Evolutionary conservation across 768 basidiomycete genomes (phyloP), one percentile per base, ranked within the genome.

Genomic region (Hirschioporus abietinus): DNA sequence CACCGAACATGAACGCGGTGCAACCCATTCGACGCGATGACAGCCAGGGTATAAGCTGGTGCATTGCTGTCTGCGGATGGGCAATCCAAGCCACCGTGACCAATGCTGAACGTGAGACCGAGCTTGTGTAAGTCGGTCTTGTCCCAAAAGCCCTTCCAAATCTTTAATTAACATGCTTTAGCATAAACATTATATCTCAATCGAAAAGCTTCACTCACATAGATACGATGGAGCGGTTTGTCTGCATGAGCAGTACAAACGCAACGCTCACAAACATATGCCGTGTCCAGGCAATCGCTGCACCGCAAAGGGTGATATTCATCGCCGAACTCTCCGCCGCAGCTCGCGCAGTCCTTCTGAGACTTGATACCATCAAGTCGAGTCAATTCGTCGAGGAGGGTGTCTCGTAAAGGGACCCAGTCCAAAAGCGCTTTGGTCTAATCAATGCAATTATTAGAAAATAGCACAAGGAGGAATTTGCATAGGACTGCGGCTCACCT

Each of bases 1-100:
- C 71, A 77, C 42, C 76, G 73, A 0, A 79, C 30, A 0, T 36
- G 65, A 15, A 78, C 72, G 1, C 66, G 64, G 36, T 78, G 76
- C 23, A 78, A 66, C 1, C 71, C 67, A 42, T 74, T 64, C 18
- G 36, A 12, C 58, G 73, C 66, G 24, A 78, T 69, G 5, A 79
- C 63, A 25, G 2, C 17, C 12, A 61, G 30, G 17, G 23, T 15
- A 25, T 61, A 25, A 34, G 7, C 17, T 61, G 42, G 12, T 10
- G 42, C 12, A 52, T 61, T 61, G 3, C 3, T 1, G 3, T 12
- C 23, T 61, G 60, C 23, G 15, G 24, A 2, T 61, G 60, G 25
- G 23, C 60, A 61, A 15, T 15, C 60, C 10, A 17, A 25, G 3
- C 30, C 60, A 18, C 30, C 30, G 60, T 61, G 60, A 24, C 60